Percentiles rank a stretch among this genome's conserved stretches.
phyloP scores from a whole-genome alignment of 345 rosid genomes.

The Moricandia arvensis region DNA sequence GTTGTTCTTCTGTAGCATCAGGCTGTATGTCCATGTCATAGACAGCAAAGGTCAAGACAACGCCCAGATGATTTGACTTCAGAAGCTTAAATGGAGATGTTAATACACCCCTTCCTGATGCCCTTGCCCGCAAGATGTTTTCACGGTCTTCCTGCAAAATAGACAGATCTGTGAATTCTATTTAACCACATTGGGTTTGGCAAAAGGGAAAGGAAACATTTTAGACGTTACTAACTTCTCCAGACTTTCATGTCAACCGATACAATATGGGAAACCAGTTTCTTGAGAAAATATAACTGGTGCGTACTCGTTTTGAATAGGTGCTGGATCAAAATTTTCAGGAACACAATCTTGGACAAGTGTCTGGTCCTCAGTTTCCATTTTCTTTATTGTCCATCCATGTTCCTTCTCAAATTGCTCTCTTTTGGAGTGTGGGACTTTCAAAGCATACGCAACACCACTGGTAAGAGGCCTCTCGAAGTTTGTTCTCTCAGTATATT shows the following conservation, averaged over 20 bases:
- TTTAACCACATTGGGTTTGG: conserved; percentile 7
- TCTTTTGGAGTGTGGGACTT: conserved; percentile 81
- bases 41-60: conserved; percentile 90
- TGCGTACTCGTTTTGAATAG: conserved; percentile 91
- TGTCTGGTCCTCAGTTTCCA: conserved; percentile 88
- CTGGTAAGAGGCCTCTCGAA: conserved; percentile 99
- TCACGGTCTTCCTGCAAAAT: conserved; percentile 80
- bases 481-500: conserved; percentile 90
- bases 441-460: conserved; percentile 97
- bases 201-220: conserved; percentile 4
- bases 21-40: conserved; percentile 64
- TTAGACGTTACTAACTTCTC: conserved; percentile 54
- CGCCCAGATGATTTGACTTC: conserved; percentile 89
- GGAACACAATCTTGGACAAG: conserved; percentile 79
- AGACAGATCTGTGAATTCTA: not conserved
- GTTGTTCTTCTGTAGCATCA: conserved; percentile 70
- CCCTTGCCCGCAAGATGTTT: conserved; percentile 89
- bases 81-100: conserved; percentile 95
- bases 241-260: conserved; percentile 99
- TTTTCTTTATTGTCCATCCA: conserved; percentile 83
- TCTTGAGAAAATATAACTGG: conserved; percentile 94
- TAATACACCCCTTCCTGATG: conserved; percentile 90
- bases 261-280: conserved; percentile 93
- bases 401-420: conserved; percentile 76
- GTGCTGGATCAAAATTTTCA: conserved; percentile 85